Conservation (phyloP, 495 filamentous ascomycete genomes). For the Letharia lupina region DNA sequence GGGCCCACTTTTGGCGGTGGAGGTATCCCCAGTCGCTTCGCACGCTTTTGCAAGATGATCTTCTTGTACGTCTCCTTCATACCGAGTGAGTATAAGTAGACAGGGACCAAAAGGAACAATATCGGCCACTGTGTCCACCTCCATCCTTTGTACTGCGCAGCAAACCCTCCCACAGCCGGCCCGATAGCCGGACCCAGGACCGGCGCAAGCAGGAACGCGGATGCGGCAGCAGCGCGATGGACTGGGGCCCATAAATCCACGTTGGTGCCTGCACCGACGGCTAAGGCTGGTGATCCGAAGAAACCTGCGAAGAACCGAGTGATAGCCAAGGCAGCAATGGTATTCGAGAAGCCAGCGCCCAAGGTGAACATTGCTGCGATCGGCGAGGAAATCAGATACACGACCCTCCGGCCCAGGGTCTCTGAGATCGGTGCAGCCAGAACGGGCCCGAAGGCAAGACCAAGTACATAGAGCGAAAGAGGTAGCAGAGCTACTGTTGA, state of each 20-base stretch:
- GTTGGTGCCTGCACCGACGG: slow-evolving; percentile 47
- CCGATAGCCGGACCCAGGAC: slow-evolving; percentile 51
- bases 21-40: slow-evolving; percentile 35
- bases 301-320: slow-evolving; percentile 57
- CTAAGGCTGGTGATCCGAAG: slow-evolving; percentile 42
- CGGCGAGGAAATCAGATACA: slow-evolving; percentile 47
- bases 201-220: slow-evolving; percentile 47
- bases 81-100: slow-evolving; percentile 31
- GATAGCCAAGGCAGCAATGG: slow-evolving; percentile 46
- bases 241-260: slow-evolving; percentile 44
- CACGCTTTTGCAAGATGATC: slow-evolving; percentile 46
- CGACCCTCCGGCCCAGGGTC: slow-evolving; percentile 42
- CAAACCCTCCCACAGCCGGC: slow-evolving; percentile 57
- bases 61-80: slow-evolving; percentile 57
- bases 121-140: slow-evolving; percentile 54
- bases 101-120: slow-evolving; percentile 39
- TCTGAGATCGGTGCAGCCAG: slow-evolving; percentile 53
- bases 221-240: slow-evolving; percentile 37
- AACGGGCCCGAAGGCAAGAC: slow-evolving; percentile 51
- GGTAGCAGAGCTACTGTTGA: slow-evolving; percentile 47
- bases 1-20: slow-evolving; percentile 31
- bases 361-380: slow-evolving; percentile 54
- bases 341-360: slow-evolving; percentile 50
- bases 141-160: slow-evolving; percentile 48
- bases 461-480: slow-evolving; percentile 48